phyloP scores from a whole-genome alignment of 768 basidiomycete species.

The Lactarius vividus region DNA sequence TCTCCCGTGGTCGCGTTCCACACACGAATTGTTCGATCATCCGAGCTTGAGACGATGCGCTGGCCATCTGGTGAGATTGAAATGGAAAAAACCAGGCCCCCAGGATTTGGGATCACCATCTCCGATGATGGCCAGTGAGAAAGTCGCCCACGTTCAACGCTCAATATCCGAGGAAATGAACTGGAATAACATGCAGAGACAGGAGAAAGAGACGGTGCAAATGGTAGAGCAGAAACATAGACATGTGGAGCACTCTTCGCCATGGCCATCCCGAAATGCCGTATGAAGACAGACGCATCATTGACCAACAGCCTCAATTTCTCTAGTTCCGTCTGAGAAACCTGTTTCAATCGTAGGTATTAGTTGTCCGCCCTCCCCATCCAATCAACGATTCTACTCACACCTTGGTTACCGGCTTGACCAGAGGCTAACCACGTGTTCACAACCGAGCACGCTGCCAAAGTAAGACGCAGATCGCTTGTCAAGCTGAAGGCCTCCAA shows the following conservation, averaged over 20 bases:
- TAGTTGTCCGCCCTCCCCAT: not conserved
- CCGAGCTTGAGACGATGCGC: too few species aligned
- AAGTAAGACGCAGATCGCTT: not conserved
- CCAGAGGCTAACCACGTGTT: not conserved
- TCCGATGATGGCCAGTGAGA: not conserved
- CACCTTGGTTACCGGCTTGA: not conserved
- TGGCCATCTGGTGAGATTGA: not conserved
- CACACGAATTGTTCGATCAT: too few species aligned
- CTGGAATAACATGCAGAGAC: not conserved
- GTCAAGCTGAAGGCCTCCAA: constrained; percentile 2
- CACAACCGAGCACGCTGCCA: not conserved
- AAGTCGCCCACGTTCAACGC: not conserved
- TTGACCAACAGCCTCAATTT: not conserved
- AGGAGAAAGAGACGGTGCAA: not conserved
- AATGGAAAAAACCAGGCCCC: not conserved
- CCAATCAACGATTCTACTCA: not conserved
- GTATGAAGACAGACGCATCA: not conserved
- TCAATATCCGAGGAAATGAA: not conserved
- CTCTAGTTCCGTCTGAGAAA: not conserved
- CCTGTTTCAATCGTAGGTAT: not conserved
- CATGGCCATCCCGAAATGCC: not conserved
- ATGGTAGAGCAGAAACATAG: not conserved
- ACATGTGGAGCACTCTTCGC: not conserved
- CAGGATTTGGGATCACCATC: not conserved
- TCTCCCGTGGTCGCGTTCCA: too few species aligned